Base-by-base conservation (phyloP, 2,329 filamentous ascomycete genomes). In the Monosporascus sp. region DNA sequence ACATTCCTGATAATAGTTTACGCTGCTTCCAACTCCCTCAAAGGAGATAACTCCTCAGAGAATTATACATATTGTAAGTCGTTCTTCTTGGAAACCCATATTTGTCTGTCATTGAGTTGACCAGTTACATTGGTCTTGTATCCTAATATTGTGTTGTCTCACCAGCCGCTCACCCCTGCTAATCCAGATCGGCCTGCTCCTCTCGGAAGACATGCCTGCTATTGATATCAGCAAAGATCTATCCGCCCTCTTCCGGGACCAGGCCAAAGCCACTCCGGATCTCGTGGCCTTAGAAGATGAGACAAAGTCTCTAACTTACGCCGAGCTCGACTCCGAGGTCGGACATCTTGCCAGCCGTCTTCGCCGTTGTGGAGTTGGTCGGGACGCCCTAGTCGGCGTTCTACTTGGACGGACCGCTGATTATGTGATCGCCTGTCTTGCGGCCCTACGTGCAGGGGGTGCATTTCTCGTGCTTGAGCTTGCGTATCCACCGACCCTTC, bases 401-500 rank as follows among this genome's bases (percentile, higher is more conserved):
- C 78, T 92, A 50, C 79, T 92, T 65, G 85, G 84, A 52, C 84
- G 88, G 52, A 89, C 87, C 67, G 87, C 87, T 48, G 81, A 91
- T 70, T 91, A 92, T 70, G 86, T 93, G 56, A 85, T 92, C 68
- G 85, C 88, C 17, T 91, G 86, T 65, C 75, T 93, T 50, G 89
- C 89, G 26, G 84, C 87, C n/a, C 79, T 92, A 40, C 83, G 87
- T 55, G 88, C 89, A 2, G 89, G 88, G 50, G 89, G 89, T 51
- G 89, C 89, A 2, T 93, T 91, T 65, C 76, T 93, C 5, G 88
- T 92, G 2, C 80, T 93, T 3, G 89, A 93, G 70, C 76, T 91
- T 48, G 89, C 89, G 3, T 92, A 92, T 58, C 89, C 89, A 16
- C 81, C 86, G 0, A 85, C 84, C 52, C 75, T 92, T 48, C 74